phyloP scores from a whole-genome alignment of 345 rosid genomes.

The Aegle marmelos region DNA sequence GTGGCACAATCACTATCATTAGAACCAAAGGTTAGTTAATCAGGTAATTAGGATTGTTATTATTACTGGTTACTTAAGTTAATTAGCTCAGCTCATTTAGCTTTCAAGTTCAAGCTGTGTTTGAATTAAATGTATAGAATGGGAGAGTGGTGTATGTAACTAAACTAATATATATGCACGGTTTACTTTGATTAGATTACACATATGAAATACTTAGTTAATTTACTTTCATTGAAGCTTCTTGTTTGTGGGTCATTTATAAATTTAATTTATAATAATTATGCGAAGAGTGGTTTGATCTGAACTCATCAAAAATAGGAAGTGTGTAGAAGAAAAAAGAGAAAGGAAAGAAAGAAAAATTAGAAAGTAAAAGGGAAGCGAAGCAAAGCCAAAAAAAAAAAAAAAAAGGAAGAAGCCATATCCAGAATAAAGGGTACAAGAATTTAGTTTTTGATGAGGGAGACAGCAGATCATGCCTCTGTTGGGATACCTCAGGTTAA shows the following conservation, averaged over 20 bases:
- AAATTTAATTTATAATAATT: background rate
- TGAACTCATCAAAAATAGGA: constrained; percentile 22
- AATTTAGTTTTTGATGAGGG: constrained; percentile 14
- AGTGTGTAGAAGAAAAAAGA: constrained; percentile 37
- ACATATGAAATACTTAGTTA: no score
- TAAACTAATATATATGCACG: background rate
- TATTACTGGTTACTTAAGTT: background rate
- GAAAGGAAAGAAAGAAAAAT: constrained; percentile 5
- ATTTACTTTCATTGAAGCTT: background rate
- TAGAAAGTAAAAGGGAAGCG: background rate
- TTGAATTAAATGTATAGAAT: constrained; percentile 9
- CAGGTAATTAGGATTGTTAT: background rate
- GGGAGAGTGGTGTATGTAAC: constrained; percentile 15
- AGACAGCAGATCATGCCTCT: constrained; percentile 11
- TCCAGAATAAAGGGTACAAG: constrained; percentile 16
- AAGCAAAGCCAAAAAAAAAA: background rate
- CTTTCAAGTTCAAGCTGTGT: constrained; percentile 10
- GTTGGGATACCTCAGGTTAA: background rate
- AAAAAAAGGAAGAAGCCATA: constrained; percentile 4
- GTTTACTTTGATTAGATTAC: constrained; percentile 4
- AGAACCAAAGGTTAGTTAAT: constrained; percentile 74
- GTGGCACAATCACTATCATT: constrained; percentile 94
- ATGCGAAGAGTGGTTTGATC: background rate
- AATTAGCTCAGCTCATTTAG: background rate
- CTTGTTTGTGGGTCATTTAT: background rate